Base-by-base conservation (phyloP, 495 filamentous ascomycete genomes). In the Xanthoparmelia taractica region DNA sequence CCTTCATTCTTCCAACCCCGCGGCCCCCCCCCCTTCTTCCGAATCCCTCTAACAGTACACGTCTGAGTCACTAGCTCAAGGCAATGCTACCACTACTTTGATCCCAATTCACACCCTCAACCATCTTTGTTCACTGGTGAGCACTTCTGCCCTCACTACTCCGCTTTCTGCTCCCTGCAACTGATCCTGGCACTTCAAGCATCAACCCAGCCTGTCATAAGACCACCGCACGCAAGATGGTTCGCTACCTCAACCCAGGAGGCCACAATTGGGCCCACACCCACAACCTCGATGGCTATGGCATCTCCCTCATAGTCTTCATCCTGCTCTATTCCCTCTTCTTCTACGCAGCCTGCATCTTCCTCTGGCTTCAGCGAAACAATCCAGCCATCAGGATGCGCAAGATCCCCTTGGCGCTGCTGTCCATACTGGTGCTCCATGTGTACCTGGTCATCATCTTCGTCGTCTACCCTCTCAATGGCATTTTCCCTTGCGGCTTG, bases 301-400 rank as follows among this genome's bases (percentile, higher is more conserved):
- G 66, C 27, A 68, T 70, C 36, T 59, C 62, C 34, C 61, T 59
- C 18, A 52, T 70, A 27, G 59, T 48, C n/a, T 54, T 70, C 37
- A 45, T 59, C 25, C 48, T 59, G 20, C 25, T 64, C 54, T 70
- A 68, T 41, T 65, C 68, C 33, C 34, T 68, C 11, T 38, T 59
- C 45, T 56, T 91, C 20, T 72, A 74, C 60, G 57, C 66, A 38
- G 85, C 84, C 52, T 76, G 85, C 69, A 70, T 65, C 60, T 84
- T 78, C 65, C 79, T 90, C 37, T 76, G 82, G 64, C 34, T 52
- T 15, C 74, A 84, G 60, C 87, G 87, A 15, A 59, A 80, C 55
- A 74, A 75, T 18, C 81, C 86, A 18, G 80, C 80, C 18, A 75
- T 90, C n/a, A 79, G 82, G 33, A 82, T 90, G 60, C 83, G 88